Evolutionary conservation across 331 rosid genomes (phyloP).

Genomic region (Quercus tomentella): DNA sequence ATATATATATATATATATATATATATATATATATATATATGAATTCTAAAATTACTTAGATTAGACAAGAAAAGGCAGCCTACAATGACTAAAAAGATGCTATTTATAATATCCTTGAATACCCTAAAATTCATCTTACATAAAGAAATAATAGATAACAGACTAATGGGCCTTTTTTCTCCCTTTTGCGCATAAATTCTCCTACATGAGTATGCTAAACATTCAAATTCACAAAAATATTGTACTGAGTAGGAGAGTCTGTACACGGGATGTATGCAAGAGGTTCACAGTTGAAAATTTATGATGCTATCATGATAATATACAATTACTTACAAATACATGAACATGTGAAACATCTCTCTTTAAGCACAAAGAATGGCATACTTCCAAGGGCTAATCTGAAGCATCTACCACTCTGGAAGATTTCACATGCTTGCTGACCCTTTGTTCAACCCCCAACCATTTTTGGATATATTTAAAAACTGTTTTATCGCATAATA

Average conservation of each 20-base stretch:
- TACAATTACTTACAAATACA: background rate
- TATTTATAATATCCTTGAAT: too few species aligned
- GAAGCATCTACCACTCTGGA: constrained; percentile 62
- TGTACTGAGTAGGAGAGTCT: background rate
- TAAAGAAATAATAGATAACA: too few species aligned
- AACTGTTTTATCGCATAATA: constrained; percentile 48
- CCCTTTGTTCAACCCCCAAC: constrained; percentile 58
- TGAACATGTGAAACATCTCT: background rate
- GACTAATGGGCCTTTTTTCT: too few species aligned
- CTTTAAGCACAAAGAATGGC: constrained; percentile 10
- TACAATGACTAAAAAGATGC: too few species aligned
- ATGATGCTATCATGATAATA: background rate
- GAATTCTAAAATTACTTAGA: too few species aligned
- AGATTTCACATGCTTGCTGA: constrained; percentile 38
- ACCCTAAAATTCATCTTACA: too few species aligned
- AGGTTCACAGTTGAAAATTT: background rate
- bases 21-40: too few species aligned
- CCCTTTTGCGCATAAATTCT: too few species aligned
- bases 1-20: too few species aligned
- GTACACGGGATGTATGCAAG: background rate
- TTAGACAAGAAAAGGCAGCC: too few species aligned
- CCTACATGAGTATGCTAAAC: too few species aligned
- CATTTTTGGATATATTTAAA: constrained; percentile 55
- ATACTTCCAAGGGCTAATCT: constrained; percentile 6
- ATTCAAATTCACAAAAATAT: background rate